Conservation (phyloP, 139 green algal species). For the Chlorella vulgaris region DNA sequence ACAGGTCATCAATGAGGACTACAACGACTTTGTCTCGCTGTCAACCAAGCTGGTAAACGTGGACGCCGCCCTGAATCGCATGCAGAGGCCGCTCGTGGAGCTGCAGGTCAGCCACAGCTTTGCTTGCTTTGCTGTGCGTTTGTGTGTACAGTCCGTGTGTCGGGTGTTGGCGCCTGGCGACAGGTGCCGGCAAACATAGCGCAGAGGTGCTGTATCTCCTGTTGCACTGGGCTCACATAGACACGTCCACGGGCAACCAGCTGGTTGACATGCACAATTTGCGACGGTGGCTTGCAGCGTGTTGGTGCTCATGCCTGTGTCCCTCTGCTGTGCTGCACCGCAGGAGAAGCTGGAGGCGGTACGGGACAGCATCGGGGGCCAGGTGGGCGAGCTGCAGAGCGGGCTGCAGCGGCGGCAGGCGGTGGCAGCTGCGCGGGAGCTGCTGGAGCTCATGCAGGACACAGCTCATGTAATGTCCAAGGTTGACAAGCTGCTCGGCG, state of each 20-base stretch:
- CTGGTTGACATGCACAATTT: background rate
- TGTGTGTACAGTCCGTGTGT: background rate
- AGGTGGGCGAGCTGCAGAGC: conserved; percentile 66
- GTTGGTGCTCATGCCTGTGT: background rate
- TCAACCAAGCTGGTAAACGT: conserved; percentile 84
- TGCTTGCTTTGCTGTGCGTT: background rate
- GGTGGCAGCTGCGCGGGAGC: conserved; percentile 66
- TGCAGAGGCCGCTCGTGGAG: conserved; percentile 81
- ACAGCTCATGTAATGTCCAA: conserved; percentile 85
- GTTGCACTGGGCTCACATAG: too few species aligned
- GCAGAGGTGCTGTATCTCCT: too few species aligned
- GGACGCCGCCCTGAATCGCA: conserved; percentile 83
- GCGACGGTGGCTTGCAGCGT: too few species aligned
- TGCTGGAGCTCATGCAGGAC: conserved; percentile 87
- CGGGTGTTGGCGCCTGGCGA: background rate
- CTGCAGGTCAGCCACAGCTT: conserved; percentile 50
- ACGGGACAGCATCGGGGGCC: conserved; percentile 37
- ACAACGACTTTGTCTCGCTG: conserved; percentile 92
- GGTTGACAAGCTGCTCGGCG: conserved; percentile 93
- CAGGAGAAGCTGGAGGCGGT: conserved; percentile 23
- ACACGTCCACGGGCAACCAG: too few species aligned
- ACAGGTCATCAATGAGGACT: conserved; percentile 97
- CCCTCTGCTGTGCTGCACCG: background rate
- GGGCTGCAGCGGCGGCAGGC: conserved; percentile 74
- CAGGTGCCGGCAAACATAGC: too few species aligned